Conservation (phyloP, 768 basidiomycete species). For the Lactarius sanguifluus region DNA sequence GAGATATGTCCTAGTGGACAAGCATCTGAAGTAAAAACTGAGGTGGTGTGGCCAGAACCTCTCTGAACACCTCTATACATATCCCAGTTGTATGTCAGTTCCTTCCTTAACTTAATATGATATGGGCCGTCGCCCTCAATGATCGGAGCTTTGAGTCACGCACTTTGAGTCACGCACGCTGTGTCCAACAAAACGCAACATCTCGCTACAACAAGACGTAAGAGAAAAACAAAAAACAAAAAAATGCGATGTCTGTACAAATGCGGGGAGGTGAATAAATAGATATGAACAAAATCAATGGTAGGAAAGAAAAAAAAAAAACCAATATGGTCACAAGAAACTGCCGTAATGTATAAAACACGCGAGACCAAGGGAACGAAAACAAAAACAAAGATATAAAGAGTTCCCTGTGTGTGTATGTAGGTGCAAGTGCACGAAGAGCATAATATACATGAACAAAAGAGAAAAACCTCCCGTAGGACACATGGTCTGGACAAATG, state of each 20-base stretch:
- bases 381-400: conserved; percentile 7
- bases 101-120: too few species aligned
- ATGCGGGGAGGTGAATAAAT: conserved; percentile 18
- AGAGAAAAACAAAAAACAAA: not conserved
- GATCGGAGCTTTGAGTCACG: not conserved
- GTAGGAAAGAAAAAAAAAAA: conserved; percentile 9
- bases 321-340: not conserved
- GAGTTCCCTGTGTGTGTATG: conserved; percentile 7
- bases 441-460: conserved; percentile 6
- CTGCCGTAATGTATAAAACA: not conserved
- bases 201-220: not conserved
- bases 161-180: too few species aligned
- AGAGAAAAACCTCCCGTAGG: conserved; percentile 8
- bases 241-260: conserved; percentile 22
- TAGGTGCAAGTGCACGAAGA: not conserved
- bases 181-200: not conserved
- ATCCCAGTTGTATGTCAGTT: too few species aligned
- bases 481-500: conserved; percentile 3
- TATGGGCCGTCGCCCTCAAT: too few species aligned
- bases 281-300: conserved; percentile 19
- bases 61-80: too few species aligned
- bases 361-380: not conserved
- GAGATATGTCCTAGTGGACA: too few species aligned
- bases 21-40: too few species aligned
- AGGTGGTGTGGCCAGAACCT: too few species aligned